phyloP scores from a whole-genome alignment of 169 alveolate genomes.

The Plasmodium inui region DNA sequence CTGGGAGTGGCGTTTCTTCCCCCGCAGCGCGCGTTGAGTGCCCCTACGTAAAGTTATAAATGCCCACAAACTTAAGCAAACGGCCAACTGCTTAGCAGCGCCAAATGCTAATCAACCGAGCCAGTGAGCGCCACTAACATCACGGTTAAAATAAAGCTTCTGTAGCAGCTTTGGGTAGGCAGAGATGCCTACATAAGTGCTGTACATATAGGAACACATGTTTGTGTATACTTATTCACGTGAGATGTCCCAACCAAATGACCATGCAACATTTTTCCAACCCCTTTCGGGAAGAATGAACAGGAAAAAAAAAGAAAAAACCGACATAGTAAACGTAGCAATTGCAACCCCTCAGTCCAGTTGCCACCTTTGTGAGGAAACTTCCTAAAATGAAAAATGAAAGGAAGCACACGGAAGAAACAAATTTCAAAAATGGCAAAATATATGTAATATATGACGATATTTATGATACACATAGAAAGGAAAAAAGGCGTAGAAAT shows the following conservation, averaged over 20 bases:
- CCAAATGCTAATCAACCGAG: not conserved
- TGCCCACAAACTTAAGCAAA: not conserved
- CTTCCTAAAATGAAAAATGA: not conserved
- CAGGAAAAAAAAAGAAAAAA: slow-evolving; percentile 1
- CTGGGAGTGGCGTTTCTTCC: not conserved
- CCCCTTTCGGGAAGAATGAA: not conserved
- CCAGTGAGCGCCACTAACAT: not conserved
- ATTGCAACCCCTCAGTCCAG: not conserved
- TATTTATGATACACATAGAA: slow-evolving; percentile 51
- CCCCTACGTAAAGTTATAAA: not conserved
- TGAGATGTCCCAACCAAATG: not conserved
- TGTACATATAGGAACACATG: slow-evolving; percentile 2
- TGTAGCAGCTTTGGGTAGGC: not conserved
- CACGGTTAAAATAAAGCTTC: not conserved
- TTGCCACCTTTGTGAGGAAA: not conserved
- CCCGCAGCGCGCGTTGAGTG: not conserved
- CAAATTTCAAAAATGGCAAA: slow-evolving; percentile 13
- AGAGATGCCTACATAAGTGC: not conserved
- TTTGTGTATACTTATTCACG: not conserved
- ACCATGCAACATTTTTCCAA: not conserved
- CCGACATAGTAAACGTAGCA: not conserved
- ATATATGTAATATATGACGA: slow-evolving; percentile 60
- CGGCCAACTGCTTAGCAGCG: not conserved
- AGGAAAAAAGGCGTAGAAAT: slow-evolving; percentile 35
- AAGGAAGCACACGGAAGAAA: slow-evolving; percentile 4